Evolutionary conservation across 805 yeast genomes (phyloP), one percentile per base, ranked within the genome.

Genomic region (Wickerhamiella qilinensis): DNA sequence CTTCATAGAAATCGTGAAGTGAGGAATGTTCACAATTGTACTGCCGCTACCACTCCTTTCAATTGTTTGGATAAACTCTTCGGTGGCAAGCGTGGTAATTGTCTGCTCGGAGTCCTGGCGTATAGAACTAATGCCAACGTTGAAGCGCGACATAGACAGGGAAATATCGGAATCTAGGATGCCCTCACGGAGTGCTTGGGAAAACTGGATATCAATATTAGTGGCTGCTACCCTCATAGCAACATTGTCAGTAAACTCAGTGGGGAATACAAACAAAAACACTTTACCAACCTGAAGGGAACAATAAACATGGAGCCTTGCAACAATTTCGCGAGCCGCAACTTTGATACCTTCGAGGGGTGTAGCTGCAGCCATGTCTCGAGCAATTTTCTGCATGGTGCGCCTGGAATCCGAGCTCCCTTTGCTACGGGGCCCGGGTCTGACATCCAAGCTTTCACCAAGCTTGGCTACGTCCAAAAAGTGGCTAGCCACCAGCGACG

Each of bases 401-500:
- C 25, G 25, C 11, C 25, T 6, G 25, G 9, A 7, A 6, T 6
- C 11, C 9, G 11, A 6, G 11, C 11, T 11, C 9, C 25, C 11
- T 11, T 11, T 6, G 9, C 6, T 22, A 22, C 11, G 25, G 19
- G 33, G 9, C n/a, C 6, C 14, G 6, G 20, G 9, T 4, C 20
- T 7, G 20, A 30, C 14, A 17, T 32, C 35, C 4, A 20, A 19
- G 14, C 34, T 19, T 35, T 45, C 42, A 37, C 48, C 41, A 30
- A 48, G 35, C 14, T 75, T 75, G 50, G 72, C 69, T 33, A 91
- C 76, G 55, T 86, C 95, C 45, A 77, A 65, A 22, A 83, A 62
- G 50, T 80, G 84, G 0, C 94, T 77, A 0, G 91, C 91, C 0
- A 93, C 77, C 50, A 91, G 65, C 0, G 94, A 84, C 0, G 97